These are phyloP conservation scores for Tolypocladium tropicale DNA, from an alignment of 2,329 filamentous ascomycete genomes.

Conservation along the genomic window DNA sequence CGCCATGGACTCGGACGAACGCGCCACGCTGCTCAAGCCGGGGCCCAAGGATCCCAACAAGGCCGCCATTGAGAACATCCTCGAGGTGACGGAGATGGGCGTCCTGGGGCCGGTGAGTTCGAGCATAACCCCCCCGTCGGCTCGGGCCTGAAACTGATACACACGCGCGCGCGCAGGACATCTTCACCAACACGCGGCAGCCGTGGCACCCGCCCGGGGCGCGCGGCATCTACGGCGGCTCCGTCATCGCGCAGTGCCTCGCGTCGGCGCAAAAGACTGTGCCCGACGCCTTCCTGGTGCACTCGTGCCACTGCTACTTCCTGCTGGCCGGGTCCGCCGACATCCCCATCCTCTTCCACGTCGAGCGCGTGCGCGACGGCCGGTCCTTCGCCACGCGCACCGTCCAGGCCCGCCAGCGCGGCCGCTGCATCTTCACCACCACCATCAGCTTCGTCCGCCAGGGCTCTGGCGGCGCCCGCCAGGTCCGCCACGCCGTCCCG, in stretches of 20 bases:
- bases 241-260: conserved; percentile 86
- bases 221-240: conserved; percentile 85
- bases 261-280: conserved; percentile 84
- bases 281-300: conserved; percentile 66
- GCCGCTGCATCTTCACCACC: conserved; percentile 87
- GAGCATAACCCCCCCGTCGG: neutral
- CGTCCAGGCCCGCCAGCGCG: conserved; percentile 87
- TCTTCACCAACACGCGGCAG: conserved; percentile 89
- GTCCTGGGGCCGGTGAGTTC: conserved; percentile 61
- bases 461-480: conserved; percentile 38
- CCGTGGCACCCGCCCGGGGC: conserved; percentile 90
- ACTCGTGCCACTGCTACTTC: conserved; percentile 99
- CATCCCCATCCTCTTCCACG: conserved; percentile 86
- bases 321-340: conserved; percentile 78
- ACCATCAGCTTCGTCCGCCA: conserved; percentile 80
- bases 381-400: conserved; percentile 84
- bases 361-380: conserved; percentile 86
- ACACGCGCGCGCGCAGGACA: conserved; percentile 62
- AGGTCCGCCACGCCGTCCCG: conserved; percentile 54
- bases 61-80: conserved; percentile 77
- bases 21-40: conserved; percentile 47
- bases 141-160: no score
- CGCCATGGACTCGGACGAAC: conserved; percentile 13
- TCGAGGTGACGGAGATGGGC: conserved; percentile 72
- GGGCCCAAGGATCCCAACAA: conserved; percentile 63